Evolutionary conservation across 2,329 filamentous ascomycete genomes (phyloP).

Genomic region (Penicillium sp.): DNA sequence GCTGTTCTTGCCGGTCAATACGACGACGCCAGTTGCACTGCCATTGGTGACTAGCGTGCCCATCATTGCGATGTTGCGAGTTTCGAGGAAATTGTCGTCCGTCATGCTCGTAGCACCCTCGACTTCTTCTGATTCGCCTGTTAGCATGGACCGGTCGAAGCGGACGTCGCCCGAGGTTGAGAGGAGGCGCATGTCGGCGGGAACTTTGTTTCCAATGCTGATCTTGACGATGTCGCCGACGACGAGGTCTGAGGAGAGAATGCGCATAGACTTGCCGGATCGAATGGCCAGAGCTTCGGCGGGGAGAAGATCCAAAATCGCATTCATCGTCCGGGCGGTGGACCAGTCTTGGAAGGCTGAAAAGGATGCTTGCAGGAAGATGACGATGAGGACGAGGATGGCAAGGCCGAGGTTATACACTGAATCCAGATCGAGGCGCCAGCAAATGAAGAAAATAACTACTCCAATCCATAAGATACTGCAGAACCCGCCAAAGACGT

Average conservation of each 20-base stretch:
- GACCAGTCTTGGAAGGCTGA: slow-evolving; percentile 69
- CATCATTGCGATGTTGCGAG: slow-evolving; percentile 70
- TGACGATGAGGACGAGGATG: slow-evolving; percentile 70
- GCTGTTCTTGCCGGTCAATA: slow-evolving; percentile 67
- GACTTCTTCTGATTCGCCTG: slow-evolving; percentile 66
- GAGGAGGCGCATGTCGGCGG: slow-evolving; percentile 69
- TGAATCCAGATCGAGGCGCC: slow-evolving; percentile 68
- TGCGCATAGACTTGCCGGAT: slow-evolving; percentile 52
- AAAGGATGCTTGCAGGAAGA: slow-evolving; percentile 65
- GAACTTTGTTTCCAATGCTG: slow-evolving; percentile 69
- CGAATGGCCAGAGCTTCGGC: slow-evolving; percentile 65
- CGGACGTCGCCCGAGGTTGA: slow-evolving; percentile 66
- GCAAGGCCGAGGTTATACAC: slow-evolving; percentile 63
- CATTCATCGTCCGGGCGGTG: slow-evolving; percentile 71
- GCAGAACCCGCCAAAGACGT: slow-evolving; percentile 79
- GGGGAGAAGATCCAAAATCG: slow-evolving; percentile 72
- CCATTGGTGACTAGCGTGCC: slow-evolving; percentile 74
- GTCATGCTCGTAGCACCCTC: slow-evolving; percentile 61
- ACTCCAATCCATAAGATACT: slow-evolving; percentile 61
- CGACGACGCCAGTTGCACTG: slow-evolving; percentile 63
- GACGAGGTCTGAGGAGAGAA: slow-evolving; percentile 62
- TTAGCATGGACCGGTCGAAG: slow-evolving; percentile 71
- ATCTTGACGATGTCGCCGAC: slow-evolving; percentile 68
- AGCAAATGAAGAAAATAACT: slow-evolving; percentile 72
- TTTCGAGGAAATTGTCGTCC: slow-evolving; percentile 73